Conservation (phyloP, 345 rosid species). For the Barbarea vulgaris region DNA sequence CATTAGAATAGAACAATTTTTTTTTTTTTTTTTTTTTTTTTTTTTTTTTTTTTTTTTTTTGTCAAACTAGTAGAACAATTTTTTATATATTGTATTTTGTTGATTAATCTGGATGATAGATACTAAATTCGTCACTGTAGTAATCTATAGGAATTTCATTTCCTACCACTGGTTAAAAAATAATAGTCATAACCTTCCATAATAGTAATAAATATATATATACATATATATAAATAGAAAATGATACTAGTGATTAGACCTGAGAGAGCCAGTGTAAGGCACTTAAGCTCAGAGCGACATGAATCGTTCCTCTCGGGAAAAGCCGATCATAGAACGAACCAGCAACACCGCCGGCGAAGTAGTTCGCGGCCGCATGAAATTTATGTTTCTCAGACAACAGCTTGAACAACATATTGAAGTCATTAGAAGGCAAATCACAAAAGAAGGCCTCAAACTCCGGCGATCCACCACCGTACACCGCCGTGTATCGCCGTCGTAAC, state of each 20-base stretch:
- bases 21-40: no score
- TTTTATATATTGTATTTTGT: neutral
- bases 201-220: no score
- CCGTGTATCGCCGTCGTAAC: constrained; percentile 40
- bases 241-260: constrained; percentile 38
- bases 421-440: constrained; percentile 62
- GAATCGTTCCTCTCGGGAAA: constrained; percentile 53
- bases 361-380: constrained; percentile 7
- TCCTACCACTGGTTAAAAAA: neutral
- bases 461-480: constrained; percentile 35
- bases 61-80: no score
- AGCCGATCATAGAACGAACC: constrained; percentile 63
- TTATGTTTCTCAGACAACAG: constrained; percentile 30
- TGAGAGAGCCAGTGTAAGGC: constrained; percentile 73
- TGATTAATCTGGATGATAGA: neutral
- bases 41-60: no score
- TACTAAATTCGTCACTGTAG: neutral
- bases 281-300: constrained; percentile 62
- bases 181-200: neutral
- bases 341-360: constrained; percentile 56
- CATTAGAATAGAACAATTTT: no score
- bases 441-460: constrained; percentile 67
- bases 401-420: constrained; percentile 56
- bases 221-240: constrained; percentile 4
- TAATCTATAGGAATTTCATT: neutral